phyloP scores from a whole-genome alignment of 208 protist species.

The Zelonia costaricensis region DNA sequence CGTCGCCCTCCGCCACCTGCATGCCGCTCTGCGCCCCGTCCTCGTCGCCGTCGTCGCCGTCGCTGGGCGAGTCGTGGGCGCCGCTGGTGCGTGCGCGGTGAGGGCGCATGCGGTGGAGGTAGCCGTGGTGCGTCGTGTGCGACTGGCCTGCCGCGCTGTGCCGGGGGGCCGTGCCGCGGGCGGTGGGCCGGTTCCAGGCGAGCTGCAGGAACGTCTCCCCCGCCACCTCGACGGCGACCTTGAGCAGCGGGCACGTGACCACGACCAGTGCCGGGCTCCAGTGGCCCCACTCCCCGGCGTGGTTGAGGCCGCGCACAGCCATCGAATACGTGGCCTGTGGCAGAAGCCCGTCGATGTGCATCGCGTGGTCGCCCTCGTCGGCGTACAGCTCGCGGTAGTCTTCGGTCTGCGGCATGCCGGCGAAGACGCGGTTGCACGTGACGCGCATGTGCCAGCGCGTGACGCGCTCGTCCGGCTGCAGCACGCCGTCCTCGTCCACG shows the following conservation, averaged over 20 bases:
- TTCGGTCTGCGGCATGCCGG: conserved; percentile 58
- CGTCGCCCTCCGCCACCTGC: neutral
- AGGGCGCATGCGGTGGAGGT: too few relatives aligned
- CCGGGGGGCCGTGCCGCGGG: neutral
- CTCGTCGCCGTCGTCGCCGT: neutral
- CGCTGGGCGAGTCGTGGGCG: too few relatives aligned
- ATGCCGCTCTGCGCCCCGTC: neutral
- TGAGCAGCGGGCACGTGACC: conserved; percentile 77
- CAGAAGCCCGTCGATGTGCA: conserved; percentile 60
- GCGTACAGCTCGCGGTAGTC: conserved; percentile 62
- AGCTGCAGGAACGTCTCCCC: conserved; percentile 89
- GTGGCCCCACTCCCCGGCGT: conserved; percentile 82
- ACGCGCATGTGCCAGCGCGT: conserved; percentile 88
- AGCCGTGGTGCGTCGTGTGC: too few relatives aligned
- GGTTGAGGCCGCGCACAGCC: conserved; percentile 75
- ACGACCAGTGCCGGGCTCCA: conserved; percentile 71
- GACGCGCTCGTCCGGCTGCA: conserved; percentile 68
- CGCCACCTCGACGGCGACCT: conserved; percentile 53
- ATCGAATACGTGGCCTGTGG: conserved; percentile 77
- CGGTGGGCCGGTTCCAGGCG: conserved; percentile 65
- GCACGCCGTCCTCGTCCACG: conserved; percentile 22
- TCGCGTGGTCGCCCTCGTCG: conserved; percentile 36
- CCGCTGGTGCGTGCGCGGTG: neutral
- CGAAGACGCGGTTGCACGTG: conserved; percentile 64
- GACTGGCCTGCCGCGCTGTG: conserved; percentile 10